Percentiles rank a stretch among this genome's conserved stretches.
These are phyloP conservation scores for Imleria badia DNA, from an alignment of 768 basidiomycete species.

Conservation along the genomic window DNA sequence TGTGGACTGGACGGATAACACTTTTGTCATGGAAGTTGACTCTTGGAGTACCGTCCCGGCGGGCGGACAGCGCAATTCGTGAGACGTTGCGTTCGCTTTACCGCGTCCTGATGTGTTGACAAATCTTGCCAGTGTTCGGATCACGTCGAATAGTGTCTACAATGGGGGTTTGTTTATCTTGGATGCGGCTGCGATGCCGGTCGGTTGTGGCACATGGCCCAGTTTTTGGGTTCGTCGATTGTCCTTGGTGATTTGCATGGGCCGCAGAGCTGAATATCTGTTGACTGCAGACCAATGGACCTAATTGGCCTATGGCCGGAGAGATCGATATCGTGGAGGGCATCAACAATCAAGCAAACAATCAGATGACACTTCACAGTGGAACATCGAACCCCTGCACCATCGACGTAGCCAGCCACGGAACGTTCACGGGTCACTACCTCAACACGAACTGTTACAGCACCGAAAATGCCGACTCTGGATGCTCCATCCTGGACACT, in stretches of 20 bases:
- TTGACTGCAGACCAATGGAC: conserved; percentile 40
- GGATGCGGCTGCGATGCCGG: conserved; percentile 69
- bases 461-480: conserved; percentile 39
- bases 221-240: conserved; percentile 49
- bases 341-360: conserved; percentile 54
- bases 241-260: not conserved
- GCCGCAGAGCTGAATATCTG: not conserved
- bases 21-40: conserved; percentile 65
- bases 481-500: conserved; percentile 48
- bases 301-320: conserved; percentile 51
- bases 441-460: conserved; percentile 39
- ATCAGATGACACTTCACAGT: conserved; percentile 69
- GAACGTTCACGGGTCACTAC: conserved; percentile 22
- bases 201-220: conserved; percentile 63
- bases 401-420: conserved; percentile 16
- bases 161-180: conserved; percentile 72
- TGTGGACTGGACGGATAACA: conserved; percentile 54
- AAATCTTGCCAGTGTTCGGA: conserved; percentile 52
- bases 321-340: conserved; percentile 80
- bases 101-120: not conserved
- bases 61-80: conserved; percentile 58
- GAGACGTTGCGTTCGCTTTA: conserved; percentile 12
- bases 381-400: conserved; percentile 36
- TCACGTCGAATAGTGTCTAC: conserved; percentile 61
- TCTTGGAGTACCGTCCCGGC: conserved; percentile 44